Conservation (phyloP, 2,329 filamentous ascomycete species). For the Aspergillus arachidicola region DNA sequence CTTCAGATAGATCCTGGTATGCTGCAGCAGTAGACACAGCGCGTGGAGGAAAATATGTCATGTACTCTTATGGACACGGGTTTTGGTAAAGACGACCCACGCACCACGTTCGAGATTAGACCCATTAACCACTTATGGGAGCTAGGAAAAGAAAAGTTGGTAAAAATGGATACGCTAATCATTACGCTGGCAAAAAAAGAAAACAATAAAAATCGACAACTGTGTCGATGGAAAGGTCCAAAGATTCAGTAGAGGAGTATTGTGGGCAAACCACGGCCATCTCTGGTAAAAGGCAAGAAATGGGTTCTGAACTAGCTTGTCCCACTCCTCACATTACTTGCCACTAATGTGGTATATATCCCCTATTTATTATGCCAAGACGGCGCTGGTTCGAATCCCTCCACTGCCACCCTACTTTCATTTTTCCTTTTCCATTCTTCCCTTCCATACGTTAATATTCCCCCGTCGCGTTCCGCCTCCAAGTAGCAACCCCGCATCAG, state of each 20-base stretch:
- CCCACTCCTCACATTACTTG: conserved; percentile 59
- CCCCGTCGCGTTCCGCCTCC: conserved; percentile 13
- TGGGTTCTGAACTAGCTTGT: conserved; percentile 71
- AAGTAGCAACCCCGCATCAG: conserved; percentile 21
- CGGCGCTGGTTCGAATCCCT: conserved; percentile 32
- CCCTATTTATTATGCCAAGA: background rate
- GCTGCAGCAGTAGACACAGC: background rate
- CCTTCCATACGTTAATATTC: background rate
- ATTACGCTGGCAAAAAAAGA: conserved; percentile 19
- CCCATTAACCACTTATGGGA: background rate
- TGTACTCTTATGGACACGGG: conserved; percentile 10
- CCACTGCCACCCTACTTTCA: conserved; percentile 6
- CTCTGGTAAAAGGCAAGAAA: conserved; percentile 82
- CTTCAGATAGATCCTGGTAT: background rate
- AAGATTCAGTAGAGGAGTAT: conserved; percentile 63
- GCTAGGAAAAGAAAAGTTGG: background rate
- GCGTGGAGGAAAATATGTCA: background rate
- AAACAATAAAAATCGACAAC: conserved; percentile 45
- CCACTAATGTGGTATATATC: conserved; percentile 14
- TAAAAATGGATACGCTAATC: background rate
- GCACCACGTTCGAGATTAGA: conserved; percentile 9
- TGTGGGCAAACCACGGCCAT: conserved; percentile 69
- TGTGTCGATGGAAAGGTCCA: conserved; percentile 53
- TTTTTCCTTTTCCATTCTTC: conserved; percentile 11
- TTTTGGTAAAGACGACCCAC: conserved; percentile 2